These are phyloP conservation scores for Cichorium intybus DNA, from an alignment of 140 eudicot genomes.

Conservation along the genomic window DNA sequence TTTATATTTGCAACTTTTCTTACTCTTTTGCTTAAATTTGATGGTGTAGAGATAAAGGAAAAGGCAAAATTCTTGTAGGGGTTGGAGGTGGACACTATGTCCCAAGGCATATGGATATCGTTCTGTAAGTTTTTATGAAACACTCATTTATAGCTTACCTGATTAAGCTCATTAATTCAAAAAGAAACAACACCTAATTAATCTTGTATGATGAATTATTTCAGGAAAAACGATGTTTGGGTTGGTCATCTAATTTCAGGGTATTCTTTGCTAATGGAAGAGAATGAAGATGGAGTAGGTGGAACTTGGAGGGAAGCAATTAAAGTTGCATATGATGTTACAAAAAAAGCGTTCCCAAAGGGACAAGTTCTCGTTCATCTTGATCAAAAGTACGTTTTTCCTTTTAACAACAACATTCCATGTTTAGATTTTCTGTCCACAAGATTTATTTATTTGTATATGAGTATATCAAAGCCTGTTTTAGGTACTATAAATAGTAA, in stretches of 20 bases:
- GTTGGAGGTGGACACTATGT: constrained; percentile 97
- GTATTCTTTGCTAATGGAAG: constrained; percentile 74
- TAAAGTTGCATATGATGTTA: constrained; percentile 56
- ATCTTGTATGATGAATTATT: neutral
- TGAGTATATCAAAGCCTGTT: too few relatives aligned
- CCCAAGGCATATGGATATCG: constrained; percentile 93
- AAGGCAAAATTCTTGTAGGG: constrained; percentile 78
- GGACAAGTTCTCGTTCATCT: constrained; percentile 64
- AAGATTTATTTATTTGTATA: too few relatives aligned
- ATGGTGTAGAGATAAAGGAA: constrained; percentile 52
- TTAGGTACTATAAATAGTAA: too few relatives aligned
- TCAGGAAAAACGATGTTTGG: constrained; percentile 75
- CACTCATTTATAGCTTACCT: too few relatives aligned
- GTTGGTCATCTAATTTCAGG: constrained; percentile 73
- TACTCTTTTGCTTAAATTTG: constrained; percentile 5
- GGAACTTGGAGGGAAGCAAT: constrained; percentile 79
- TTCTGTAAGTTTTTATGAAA: constrained; percentile 61
- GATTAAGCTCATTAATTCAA: neutral
- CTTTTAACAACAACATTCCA: neutral
- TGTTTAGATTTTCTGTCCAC: too few relatives aligned
- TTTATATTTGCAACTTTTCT: neutral
- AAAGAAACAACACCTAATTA: neutral
- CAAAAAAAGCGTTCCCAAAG: constrained; percentile 52
- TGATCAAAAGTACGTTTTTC: constrained; percentile 50
- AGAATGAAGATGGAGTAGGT: constrained; percentile 37